These are phyloP conservation scores for Calophaca sinica DNA, from an alignment of 306 rosid genomes.

Conservation along the genomic window DNA sequence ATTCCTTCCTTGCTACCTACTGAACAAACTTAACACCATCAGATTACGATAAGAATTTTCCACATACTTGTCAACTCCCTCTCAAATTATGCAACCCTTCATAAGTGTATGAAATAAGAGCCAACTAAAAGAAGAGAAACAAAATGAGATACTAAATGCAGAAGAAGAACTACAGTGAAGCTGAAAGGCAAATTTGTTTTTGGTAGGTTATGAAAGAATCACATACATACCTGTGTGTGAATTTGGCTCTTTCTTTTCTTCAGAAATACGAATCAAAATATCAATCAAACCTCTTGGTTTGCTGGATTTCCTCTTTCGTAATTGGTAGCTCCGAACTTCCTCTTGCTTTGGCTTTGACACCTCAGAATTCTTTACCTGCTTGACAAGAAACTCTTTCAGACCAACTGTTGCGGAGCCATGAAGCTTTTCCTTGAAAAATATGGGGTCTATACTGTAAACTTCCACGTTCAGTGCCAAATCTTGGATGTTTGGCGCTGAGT, in stretches of 20 bases:
- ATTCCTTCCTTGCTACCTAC: slow-evolving; percentile 60
- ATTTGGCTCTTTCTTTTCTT: slow-evolving; percentile 60
- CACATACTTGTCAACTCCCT: background rate
- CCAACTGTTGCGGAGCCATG: slow-evolving; percentile 71
- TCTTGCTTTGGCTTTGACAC: slow-evolving; percentile 54
- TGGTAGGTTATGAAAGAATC: slow-evolving; percentile 20
- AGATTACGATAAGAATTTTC: slow-evolving; percentile 19
- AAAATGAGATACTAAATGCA: slow-evolving; percentile 22
- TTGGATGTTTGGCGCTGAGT: slow-evolving; percentile 51
- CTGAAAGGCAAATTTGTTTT: slow-evolving; percentile 5
- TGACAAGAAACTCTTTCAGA: slow-evolving; percentile 68
- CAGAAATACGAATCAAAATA: slow-evolving; percentile 62
- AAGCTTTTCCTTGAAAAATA: slow-evolving; percentile 74
- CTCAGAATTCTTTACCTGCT: slow-evolving; percentile 59
- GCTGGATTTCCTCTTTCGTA: slow-evolving; percentile 65
- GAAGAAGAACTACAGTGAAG: slow-evolving; percentile 15
- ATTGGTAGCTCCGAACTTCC: slow-evolving; percentile 77
- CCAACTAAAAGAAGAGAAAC: background rate
- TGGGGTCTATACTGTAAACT: slow-evolving; percentile 77
- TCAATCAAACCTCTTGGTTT: slow-evolving; percentile 78
- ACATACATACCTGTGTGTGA: slow-evolving; percentile 58
- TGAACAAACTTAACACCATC: slow-evolving; percentile 18
- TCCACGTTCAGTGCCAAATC: slow-evolving; percentile 69
- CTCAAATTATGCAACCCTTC: slow-evolving; percentile 12
- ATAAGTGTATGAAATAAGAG: background rate